Percentiles rank a stretch among this genome's conserved stretches.
Evolutionary conservation across 768 basidiomycete genomes (phyloP).

Genomic region (Suillus luteus): DNA sequence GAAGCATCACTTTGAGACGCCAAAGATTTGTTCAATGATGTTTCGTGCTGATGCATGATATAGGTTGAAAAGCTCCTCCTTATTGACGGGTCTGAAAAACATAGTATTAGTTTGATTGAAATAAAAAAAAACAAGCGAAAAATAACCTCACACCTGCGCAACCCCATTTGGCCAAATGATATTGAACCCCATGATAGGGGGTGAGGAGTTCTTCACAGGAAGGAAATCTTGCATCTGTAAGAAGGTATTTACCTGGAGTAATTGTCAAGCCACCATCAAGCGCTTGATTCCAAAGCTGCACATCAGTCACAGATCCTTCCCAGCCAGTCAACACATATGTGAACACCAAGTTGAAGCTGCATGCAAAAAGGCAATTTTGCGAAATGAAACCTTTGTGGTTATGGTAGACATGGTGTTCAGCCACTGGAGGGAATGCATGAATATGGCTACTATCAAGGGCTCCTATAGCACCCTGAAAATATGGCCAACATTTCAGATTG

Average conservation of each 20-base stretch:
- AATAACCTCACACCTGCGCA: constrained; percentile 3
- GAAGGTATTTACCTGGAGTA: constrained; percentile 34
- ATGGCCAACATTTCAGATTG: constrained; percentile 34
- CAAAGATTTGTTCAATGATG: too few relatives aligned
- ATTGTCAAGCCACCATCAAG: constrained; percentile 31
- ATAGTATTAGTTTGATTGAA: constrained; percentile 18
- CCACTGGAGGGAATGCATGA: constrained; percentile 1
- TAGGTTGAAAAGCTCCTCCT: too few relatives aligned
- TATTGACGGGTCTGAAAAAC: too few relatives aligned
- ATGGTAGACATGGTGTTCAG: constrained; percentile 7
- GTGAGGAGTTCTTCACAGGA: constrained; percentile 30
- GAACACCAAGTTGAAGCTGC: constrained; percentile 19
- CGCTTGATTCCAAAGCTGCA: constrained; percentile 12
- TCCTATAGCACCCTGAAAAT: constrained; percentile 36
- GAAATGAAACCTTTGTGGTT: constrained; percentile 20
- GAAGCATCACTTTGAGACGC: neutral
- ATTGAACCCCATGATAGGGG: constrained; percentile 38
- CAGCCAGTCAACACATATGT: constrained; percentile 18
- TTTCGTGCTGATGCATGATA: too few relatives aligned
- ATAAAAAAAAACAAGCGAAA: too few relatives aligned
- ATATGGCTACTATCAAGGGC: constrained; percentile 29
- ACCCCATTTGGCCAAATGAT: constrained; percentile 40
- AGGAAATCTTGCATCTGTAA: constrained; percentile 19
- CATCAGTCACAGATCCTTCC: constrained; percentile 22
- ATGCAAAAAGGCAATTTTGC: constrained; percentile 21